These are phyloP conservation scores for Saccharomyces hybrid DNA, from an alignment of 1,139 yeast species.

Conservation along the genomic window DNA sequence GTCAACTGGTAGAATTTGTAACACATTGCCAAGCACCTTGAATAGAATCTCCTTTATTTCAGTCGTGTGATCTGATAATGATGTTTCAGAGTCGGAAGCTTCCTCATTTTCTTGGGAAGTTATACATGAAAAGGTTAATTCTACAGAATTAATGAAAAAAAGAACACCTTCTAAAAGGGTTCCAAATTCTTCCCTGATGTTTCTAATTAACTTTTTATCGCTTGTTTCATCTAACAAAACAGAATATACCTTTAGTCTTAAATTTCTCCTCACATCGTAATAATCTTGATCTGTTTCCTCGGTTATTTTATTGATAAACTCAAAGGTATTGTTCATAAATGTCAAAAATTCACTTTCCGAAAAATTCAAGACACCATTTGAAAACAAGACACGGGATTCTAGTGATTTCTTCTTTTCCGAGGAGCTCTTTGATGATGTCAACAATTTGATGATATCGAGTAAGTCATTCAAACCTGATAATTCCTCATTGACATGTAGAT, in stretches of 20 bases:
- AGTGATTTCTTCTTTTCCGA: slow-evolving; percentile 38
- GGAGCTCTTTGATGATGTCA: slow-evolving; percentile 27
- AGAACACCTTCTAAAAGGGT: slow-evolving; percentile 36
- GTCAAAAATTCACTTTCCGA: slow-evolving; percentile 42
- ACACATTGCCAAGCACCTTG: slow-evolving; percentile 50
- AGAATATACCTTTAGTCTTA: slow-evolving; percentile 56
- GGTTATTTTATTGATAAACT: slow-evolving; percentile 45
- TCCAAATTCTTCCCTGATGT: slow-evolving; percentile 41
- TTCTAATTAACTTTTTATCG: slow-evolving; percentile 27
- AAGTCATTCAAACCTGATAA: slow-evolving; percentile 51
- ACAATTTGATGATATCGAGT: slow-evolving; percentile 45
- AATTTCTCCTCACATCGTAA: slow-evolving; percentile 37
- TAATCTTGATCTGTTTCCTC: slow-evolving; percentile 39
- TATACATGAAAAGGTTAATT: not conserved
- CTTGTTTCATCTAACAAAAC: slow-evolving; percentile 44
- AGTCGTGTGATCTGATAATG: slow-evolving; percentile 15
- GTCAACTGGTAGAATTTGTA: slow-evolving; percentile 67
- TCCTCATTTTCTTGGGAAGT: slow-evolving; percentile 8
- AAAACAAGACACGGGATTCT: slow-evolving; percentile 54
- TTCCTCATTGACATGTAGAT: slow-evolving; percentile 64
- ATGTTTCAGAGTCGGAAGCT: slow-evolving; percentile 17
- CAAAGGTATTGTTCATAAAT: slow-evolving; percentile 47
- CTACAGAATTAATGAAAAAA: slow-evolving; percentile 25
- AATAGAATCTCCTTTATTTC: slow-evolving; percentile 33
- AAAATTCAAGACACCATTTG: slow-evolving; percentile 50